These are phyloP conservation scores for Komagataea norvegica DNA, from an alignment of 1,139 yeast genomes.

Conservation along the genomic window DNA sequence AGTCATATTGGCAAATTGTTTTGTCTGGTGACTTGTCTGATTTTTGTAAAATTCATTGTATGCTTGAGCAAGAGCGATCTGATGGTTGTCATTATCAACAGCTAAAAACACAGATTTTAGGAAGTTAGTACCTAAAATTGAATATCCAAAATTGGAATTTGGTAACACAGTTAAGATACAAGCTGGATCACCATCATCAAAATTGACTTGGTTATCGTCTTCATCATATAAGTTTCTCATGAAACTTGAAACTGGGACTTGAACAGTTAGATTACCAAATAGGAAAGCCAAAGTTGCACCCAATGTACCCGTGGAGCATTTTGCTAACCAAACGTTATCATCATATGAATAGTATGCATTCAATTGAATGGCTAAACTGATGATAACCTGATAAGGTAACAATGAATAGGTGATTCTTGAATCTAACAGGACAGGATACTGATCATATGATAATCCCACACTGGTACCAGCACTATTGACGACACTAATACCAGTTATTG, in stretches of 20 bases:
- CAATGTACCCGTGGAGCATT: conserved; percentile 48
- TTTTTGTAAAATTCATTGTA: conserved; percentile 18
- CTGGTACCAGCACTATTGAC: conserved; percentile 37
- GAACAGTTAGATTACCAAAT: conserved; percentile 49
- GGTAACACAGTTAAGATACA: conserved; percentile 59
- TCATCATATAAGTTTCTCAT: conserved; percentile 28
- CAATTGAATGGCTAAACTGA: conserved; percentile 67
- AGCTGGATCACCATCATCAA: conserved; percentile 53
- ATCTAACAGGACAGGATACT: conserved; percentile 57
- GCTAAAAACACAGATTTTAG: conserved; percentile 55
- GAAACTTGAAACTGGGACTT: conserved; percentile 50
- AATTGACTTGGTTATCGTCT: conserved; percentile 35
- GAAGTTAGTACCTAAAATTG: conserved; percentile 59
- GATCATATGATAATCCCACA: conserved; percentile 31
- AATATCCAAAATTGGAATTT: conserved; percentile 45
- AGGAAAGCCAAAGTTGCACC: conserved; percentile 52
- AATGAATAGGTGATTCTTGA: conserved; percentile 48
- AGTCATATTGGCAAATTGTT: conserved; percentile 4
- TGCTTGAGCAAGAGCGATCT: conserved; percentile 54
- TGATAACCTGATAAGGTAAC: conserved; percentile 55
- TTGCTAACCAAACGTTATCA: conserved; percentile 58
- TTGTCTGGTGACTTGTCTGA: not conserved
- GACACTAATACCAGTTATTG: conserved; percentile 50
- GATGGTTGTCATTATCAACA: conserved; percentile 57
- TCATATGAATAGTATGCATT: conserved; percentile 60